phyloP scores from a whole-genome alignment of 78 protist genomes.

The Carpediemonas membranifera region DNA sequence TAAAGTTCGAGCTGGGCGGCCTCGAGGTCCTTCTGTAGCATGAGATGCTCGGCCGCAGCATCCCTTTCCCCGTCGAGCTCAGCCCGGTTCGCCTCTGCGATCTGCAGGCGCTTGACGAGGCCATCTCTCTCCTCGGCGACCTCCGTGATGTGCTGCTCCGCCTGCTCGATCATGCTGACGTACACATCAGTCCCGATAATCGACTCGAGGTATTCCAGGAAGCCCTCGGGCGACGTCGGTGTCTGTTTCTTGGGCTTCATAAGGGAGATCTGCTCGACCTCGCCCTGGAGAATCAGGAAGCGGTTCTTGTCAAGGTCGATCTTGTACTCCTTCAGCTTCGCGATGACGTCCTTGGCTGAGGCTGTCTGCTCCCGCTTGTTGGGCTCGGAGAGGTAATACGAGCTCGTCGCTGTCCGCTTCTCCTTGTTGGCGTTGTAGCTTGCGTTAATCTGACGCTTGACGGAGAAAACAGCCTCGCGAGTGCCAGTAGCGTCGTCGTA shows the following conservation, averaged over 20 bases:
- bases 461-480: too few relatives aligned
- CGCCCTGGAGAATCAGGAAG: constrained; percentile 94
- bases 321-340: constrained; percentile 56
- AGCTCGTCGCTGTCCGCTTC: background rate
- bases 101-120: background rate
- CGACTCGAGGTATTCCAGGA: constrained; percentile 96
- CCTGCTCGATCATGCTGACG: background rate
- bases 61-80: background rate
- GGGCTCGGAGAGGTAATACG: background rate
- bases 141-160: background rate
- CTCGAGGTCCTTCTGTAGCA: background rate
- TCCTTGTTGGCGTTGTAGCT: background rate
- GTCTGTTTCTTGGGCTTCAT: constrained; percentile 97
- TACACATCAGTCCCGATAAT: constrained; percentile 78
- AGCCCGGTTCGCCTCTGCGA: background rate
- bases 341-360: constrained; percentile 44
- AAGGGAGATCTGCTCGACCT: constrained; percentile 93
- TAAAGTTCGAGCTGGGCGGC: too few relatives aligned
- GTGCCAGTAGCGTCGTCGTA: too few relatives aligned
- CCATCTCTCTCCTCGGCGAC: background rate
- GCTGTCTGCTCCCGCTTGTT: too few relatives aligned
- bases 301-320: constrained; percentile 95
- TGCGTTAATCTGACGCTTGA: too few relatives aligned
- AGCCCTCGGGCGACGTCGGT: constrained; percentile 71
- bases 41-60: background rate